Evolutionary conservation across 2,329 filamentous ascomycete species (phyloP).

Genomic region (Fusarium nanum): DNA sequence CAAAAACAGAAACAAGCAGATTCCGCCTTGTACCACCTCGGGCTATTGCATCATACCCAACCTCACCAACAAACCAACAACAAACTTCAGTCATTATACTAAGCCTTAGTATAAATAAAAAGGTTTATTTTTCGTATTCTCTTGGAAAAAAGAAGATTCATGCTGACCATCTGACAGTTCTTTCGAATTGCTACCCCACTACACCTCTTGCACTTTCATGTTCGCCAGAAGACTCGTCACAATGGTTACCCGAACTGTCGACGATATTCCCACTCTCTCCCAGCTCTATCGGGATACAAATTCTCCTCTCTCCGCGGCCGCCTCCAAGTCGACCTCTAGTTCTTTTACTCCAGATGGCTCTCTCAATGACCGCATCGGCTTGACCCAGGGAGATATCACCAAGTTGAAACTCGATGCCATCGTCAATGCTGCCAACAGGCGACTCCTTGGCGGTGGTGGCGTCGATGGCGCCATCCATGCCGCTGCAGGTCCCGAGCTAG

Average conservation of each 20-base stretch:
- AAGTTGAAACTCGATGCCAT: slow-evolving; percentile 81
- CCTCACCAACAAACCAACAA: neutral
- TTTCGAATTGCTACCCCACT: neutral
- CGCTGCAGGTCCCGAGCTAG: slow-evolving; percentile 77
- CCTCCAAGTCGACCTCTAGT: neutral
- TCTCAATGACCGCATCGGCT: slow-evolving; percentile 76
- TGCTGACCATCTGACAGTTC: neutral
- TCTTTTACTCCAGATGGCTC: slow-evolving; percentile 53
- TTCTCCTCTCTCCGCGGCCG: slow-evolving; percentile 30
- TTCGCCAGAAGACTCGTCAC: slow-evolving; percentile 45
- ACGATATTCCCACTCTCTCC: slow-evolving; percentile 71
- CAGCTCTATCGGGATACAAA: slow-evolving; percentile 66
- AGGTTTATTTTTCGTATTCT: neutral
- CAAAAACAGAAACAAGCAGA: neutral
- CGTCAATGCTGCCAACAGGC: slow-evolving; percentile 90
- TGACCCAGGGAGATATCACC: slow-evolving; percentile 85
- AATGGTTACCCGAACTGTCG: slow-evolving; percentile 50
- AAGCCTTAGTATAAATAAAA: neutral
- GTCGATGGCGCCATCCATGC: slow-evolving; percentile 90
- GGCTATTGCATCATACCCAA: slow-evolving; percentile 2
- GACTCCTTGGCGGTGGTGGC: slow-evolving; percentile 86
- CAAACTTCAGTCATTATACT: neutral
- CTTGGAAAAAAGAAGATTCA: neutral
- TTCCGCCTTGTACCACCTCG: neutral
- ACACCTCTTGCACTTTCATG: slow-evolving; percentile 26